phyloP scores from a whole-genome alignment of 306 rosid species.

The Vigna nakashimae region DNA sequence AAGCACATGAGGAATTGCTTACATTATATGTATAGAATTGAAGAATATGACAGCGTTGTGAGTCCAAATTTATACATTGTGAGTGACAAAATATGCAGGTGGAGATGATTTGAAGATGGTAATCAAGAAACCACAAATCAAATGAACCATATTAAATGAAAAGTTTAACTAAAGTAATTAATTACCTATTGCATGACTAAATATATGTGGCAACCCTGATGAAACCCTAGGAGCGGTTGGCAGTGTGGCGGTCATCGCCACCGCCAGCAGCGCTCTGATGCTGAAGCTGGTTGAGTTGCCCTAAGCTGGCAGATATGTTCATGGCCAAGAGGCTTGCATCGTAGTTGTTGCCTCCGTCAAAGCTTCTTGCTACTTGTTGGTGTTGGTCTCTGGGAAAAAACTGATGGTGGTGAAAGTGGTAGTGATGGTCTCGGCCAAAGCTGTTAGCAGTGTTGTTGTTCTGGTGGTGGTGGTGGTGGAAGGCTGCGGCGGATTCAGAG shows the following conservation, averaged over 20 bases:
- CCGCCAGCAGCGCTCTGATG: conserved; percentile 62
- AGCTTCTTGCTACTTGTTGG: conserved; percentile 39
- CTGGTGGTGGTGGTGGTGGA: conserved; percentile 45
- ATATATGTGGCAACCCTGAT: conserved; percentile 14
- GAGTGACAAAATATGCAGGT: conserved; percentile 41
- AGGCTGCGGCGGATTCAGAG: conserved; percentile 30
- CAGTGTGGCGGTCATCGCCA: conserved; percentile 75
- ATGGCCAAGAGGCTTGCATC: conserved; percentile 79
- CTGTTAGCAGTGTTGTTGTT: conserved; percentile 37
- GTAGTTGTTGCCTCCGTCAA: conserved; percentile 55
- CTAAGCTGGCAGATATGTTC: conserved; percentile 81
- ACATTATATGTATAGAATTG: conserved; percentile 37
- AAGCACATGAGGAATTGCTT: conserved; percentile 21
- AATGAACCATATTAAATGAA: conserved; percentile 26
- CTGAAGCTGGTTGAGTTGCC: conserved; percentile 76
- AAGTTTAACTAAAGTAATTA: conserved; percentile 18
- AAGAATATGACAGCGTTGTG: conserved; percentile 30
- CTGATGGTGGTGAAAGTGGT: conserved; percentile 65
- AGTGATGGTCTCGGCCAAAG: conserved; percentile 35
- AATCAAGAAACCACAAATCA: conserved; percentile 27
- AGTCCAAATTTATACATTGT: conserved; percentile 24
- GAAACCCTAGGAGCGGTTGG: conserved; percentile 81
- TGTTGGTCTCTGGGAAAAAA: conserved; percentile 50
- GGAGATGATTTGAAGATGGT: conserved; percentile 27
- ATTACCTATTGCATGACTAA: conserved; percentile 43